Conservation (phyloP, 805 yeast genomes). For the Wickerhamiella nectarea region DNA sequence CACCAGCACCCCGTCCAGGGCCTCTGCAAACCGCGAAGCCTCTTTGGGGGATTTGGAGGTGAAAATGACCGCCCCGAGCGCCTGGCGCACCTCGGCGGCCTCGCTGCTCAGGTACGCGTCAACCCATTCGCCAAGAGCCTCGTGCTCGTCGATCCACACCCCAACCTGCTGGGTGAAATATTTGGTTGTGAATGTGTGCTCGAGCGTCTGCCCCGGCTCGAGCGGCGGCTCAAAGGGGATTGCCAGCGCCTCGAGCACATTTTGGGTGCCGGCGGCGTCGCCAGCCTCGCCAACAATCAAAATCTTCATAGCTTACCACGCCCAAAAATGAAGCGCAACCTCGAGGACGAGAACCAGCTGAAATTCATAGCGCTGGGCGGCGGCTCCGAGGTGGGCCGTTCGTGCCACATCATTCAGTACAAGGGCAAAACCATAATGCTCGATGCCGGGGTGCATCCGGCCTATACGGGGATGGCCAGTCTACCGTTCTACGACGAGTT, state of each 20-base stretch:
- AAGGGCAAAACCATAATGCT: constrained; percentile 92
- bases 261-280: constrained; percentile 23
- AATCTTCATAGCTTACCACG: constrained; percentile 16
- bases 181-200: constrained; percentile 20
- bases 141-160: constrained; percentile 28
- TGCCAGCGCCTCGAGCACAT: neutral
- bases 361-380: constrained; percentile 89
- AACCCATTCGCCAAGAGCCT: constrained; percentile 22
- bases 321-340: constrained; percentile 2
- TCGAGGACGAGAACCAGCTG: constrained; percentile 29
- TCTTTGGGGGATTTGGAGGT: neutral
- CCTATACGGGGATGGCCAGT: constrained; percentile 75
- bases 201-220: constrained; percentile 11
- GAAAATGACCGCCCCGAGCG: constrained; percentile 25
- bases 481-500: constrained; percentile 93
- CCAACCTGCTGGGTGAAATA: constrained; percentile 27
- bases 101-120: constrained; percentile 22
- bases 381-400: constrained; percentile 95
- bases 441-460: constrained; percentile 98
- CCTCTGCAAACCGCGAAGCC: constrained; percentile 9
- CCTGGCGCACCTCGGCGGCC: constrained; percentile 28
- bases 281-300: constrained; percentile 25
- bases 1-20: constrained; percentile 14
- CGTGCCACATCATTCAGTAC: constrained; percentile 84
- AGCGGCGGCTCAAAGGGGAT: constrained; percentile 4